phyloP scores from a whole-genome alignment of 106 monocot genomes.

The Platanthera zijinensis region DNA sequence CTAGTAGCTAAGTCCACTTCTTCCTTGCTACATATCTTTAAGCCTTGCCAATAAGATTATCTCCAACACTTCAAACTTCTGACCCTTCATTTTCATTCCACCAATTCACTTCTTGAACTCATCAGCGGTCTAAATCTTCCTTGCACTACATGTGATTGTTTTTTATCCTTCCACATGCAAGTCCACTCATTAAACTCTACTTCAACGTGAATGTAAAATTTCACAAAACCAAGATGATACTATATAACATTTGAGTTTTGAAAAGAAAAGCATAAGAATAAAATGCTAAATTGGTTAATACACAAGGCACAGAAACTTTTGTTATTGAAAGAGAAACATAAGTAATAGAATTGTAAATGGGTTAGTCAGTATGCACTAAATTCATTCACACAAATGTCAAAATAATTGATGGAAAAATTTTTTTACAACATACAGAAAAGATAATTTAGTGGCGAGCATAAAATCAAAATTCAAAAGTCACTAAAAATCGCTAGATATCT shows the following conservation, averaged over 20 bases:
- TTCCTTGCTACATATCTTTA: no score
- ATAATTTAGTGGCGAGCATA: no score
- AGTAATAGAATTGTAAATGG: no score
- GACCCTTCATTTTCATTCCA: background rate
- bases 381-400: no score
- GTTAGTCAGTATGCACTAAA: no score
- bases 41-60: background rate
- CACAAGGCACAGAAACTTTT: no score
- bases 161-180: background rate
- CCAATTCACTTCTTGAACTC: background rate
- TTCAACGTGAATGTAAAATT: background rate
- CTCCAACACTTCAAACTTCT: background rate
- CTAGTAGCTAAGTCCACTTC: no score
- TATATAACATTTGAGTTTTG: background rate
- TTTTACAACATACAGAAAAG: no score
- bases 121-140: background rate
- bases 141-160: background rate
- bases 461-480: no score
- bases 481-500: no score
- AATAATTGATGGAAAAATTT: no score
- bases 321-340: no score
- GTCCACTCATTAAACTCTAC: background rate
- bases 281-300: background rate
- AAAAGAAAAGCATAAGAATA: background rate
- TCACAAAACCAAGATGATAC: background rate